Base-by-base conservation (phyloP, 495 filamentous ascomycete species). In the Daldinia bambusicola region DNA sequence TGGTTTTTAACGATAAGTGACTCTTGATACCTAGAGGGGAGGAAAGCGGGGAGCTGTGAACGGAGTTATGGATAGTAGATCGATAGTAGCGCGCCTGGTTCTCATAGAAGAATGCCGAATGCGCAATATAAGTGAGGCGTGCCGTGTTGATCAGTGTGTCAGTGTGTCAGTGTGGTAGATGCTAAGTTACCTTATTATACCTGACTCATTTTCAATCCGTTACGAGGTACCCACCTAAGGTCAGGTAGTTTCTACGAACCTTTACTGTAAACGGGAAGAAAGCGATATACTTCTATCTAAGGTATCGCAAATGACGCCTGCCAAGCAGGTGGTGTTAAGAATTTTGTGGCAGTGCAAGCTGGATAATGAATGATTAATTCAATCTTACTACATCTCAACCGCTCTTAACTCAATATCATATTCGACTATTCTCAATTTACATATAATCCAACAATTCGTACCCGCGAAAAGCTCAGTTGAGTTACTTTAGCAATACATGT, bases 321-420 rank as follows among this genome's bases (percentile, higher is more conserved):
- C 43, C 41, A 61, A 61, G 41, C 36, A 31, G 18, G 9, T 50
- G 40, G 10, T 14, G 37, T 50, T 50, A 7, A 9, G 37, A 30
- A 9, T 14, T 22, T 20, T 41, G 63, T 66, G 63, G 63, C 63
- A 32, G 63, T 65, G 63, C 63, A 65, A 58, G 55, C 22, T 43
- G 45, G 52, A 60, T 40, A 36, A 40, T 52, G 55, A 66, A 52
- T 52, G 50, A 32, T n/a, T n/a, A n/a, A n/a, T n/a, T 32, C 50
- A 52, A 52, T 31, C 20, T n/a, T 43, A n/a, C n/a, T n/a, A n/a
- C n/a, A 13, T 43, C 13, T 10, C 13, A 43, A 13, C 2, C 9
- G 40, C n/a, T 41, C 58, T n/a, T n/a, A n/a, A n/a, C n/a, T n/a
- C n/a, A n/a, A n/a, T n/a, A n/a, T n/a, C n/a, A n/a, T n/a, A n/a